Evolutionary conservation across 768 basidiomycete species (phyloP).

Genomic region (Boletus tylopilopsis): DNA sequence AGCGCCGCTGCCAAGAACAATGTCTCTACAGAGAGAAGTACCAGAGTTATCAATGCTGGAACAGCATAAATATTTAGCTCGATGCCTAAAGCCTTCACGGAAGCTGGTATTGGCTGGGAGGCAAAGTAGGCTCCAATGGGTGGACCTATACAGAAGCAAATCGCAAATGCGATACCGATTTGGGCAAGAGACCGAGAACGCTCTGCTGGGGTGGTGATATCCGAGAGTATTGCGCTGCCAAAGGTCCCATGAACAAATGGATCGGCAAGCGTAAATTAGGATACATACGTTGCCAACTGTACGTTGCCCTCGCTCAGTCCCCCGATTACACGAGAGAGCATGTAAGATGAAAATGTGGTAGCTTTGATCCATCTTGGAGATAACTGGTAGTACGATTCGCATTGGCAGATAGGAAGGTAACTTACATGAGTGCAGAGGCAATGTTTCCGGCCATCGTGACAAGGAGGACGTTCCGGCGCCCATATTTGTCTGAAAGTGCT

Average conservation of each 20-base stretch:
- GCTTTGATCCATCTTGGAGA: conserved; percentile 77
- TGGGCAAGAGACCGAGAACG: conserved; percentile 86
- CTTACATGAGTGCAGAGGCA: conserved; percentile 80
- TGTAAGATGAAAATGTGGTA: conserved; percentile 85
- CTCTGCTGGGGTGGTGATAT: conserved; percentile 76
- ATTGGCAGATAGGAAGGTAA: conserved; percentile 7
- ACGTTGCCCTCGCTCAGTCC: conserved; percentile 97
- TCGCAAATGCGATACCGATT: conserved; percentile 93
- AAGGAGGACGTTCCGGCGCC: conserved; percentile 79
- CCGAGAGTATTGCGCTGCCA: conserved; percentile 85
- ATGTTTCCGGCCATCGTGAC: conserved; percentile 92
- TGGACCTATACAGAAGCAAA: conserved; percentile 91
- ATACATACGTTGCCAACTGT: conserved; percentile 84
- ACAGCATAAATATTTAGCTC: conserved; percentile 87
- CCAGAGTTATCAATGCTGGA: conserved; percentile 82
- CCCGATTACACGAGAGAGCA: conserved; percentile 87
- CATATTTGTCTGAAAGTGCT: conserved; percentile 83
- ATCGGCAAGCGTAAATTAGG: neutral
- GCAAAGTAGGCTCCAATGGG: conserved; percentile 97
- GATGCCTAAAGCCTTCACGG: conserved; percentile 49
- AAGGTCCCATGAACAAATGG: neutral
- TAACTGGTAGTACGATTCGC: neutral
- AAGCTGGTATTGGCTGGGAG: conserved; percentile 68
- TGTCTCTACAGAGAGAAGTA: conserved; percentile 77
- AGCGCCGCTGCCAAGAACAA: conserved; percentile 68